phyloP scores from a whole-genome alignment of 2,329 filamentous ascomycete genomes.

The Didymella arachidicola region DNA sequence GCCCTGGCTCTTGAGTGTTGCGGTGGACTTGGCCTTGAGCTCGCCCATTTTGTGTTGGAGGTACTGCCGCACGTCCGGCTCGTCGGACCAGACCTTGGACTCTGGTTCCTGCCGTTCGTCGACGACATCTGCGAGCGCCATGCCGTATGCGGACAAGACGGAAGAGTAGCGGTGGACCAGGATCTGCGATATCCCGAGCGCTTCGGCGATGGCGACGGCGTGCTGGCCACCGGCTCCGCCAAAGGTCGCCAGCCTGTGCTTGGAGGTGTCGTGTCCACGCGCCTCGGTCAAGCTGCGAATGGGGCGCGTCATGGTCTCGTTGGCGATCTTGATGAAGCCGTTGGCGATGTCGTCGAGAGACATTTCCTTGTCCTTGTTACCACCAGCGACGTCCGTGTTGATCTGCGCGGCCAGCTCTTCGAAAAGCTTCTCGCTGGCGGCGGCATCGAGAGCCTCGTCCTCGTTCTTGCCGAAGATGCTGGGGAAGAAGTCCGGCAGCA shows the following conservation, averaged over 20 bases:
- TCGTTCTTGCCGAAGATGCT: slow-evolving; percentile 95
- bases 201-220: slow-evolving; percentile 87
- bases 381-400: slow-evolving; percentile 75
- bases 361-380: slow-evolving; percentile 67
- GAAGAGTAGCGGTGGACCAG: slow-evolving; percentile 88
- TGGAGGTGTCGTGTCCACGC: slow-evolving; percentile 88
- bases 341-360: slow-evolving; percentile 84
- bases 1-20: slow-evolving; percentile 76
- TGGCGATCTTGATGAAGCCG: slow-evolving; percentile 88
- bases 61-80: slow-evolving; percentile 65
- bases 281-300: slow-evolving; percentile 92
- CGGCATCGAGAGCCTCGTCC: slow-evolving; percentile 77
- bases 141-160: slow-evolving; percentile 88
- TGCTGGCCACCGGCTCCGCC: slow-evolving; percentile 92
- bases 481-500: slow-evolving; percentile 91
- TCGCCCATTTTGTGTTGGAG: slow-evolving; percentile 78
- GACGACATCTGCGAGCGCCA: slow-evolving; percentile 91
- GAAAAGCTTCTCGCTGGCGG: slow-evolving; percentile 78
- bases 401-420: slow-evolving; percentile 78
- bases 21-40: slow-evolving; percentile 76
- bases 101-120: slow-evolving; percentile 86
- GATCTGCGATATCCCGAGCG: slow-evolving; percentile 83
- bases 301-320: slow-evolving; percentile 89
- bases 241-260: slow-evolving; percentile 90
- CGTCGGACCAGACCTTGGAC: slow-evolving; percentile 66